Base-by-base conservation (phyloP, 352 stramenopile species). In the Thraustotheca clavata region DNA sequence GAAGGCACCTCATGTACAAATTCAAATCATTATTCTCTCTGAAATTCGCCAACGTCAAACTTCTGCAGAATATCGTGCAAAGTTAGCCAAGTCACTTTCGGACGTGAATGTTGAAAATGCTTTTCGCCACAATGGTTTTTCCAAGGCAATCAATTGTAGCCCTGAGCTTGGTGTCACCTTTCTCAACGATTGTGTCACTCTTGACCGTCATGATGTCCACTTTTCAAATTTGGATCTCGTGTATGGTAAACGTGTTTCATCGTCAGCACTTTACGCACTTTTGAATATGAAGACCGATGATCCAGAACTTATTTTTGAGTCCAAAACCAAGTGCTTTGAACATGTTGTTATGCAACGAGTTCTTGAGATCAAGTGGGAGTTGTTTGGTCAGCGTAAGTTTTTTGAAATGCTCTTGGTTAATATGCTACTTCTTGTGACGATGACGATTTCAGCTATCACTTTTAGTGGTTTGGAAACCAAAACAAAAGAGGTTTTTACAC, bases 311-410 rank as follows among this genome's bases (percentile, higher is more conserved):
- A 18, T 46, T 6, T 46, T 38, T 16, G 29, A 61, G 32, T 34
- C 52, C 52, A 61, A 61, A 16, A 18, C 29, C 4, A 38, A 61
- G 52, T 61, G 52, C 29, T 46, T 61, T 4, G 52, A 61, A 6
- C 52, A 61, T 24, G 52, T 61, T 7, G 14, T 49, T 11, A 61
- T 61, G 29, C 8, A 16, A 16, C 52, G 52, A 14, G 14, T 61
- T 4, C n/a, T 61, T 11, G 32, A 36, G 20, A 61, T 61, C 52
- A 61, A 61, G 27, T 61, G 52, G 52, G 52, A 61, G 12, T 29
- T 61, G 4, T 61, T 61, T 61, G 52, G 31, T 29, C 27, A 49
- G 29, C 52, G 29, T n/a, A 61, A 49, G 34, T 61, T 32, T 16
- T 20, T 46, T 9, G 52, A 61, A 22, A 36, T 46, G 34, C 52